phyloP scores from a whole-genome alignment of 2,329 filamentous ascomycete genomes.

The Sarocladiaceae sp. region DNA sequence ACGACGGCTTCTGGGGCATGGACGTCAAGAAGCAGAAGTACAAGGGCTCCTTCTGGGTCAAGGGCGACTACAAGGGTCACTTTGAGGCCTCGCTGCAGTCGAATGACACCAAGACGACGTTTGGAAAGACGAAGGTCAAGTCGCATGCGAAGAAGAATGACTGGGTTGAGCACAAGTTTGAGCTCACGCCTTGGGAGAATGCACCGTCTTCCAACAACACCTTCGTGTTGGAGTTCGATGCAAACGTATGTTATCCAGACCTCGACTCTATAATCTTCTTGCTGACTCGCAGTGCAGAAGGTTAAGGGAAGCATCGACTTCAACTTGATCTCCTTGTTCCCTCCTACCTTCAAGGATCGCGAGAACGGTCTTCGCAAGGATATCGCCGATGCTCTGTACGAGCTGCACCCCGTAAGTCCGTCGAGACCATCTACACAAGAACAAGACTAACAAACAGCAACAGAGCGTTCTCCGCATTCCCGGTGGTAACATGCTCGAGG shows the following conservation, averaged over 20 bases:
- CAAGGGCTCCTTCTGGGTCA: conserved; percentile 47
- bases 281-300: background rate
- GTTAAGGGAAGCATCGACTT: conserved; percentile 36
- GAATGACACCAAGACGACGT: conserved; percentile 35
- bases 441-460: background rate
- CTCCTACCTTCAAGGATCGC: conserved; percentile 51
- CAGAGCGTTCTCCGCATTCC: conserved; percentile 57
- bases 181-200: conserved; percentile 34
- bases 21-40: conserved; percentile 42
- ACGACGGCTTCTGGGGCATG: conserved; percentile 54
- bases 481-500: conserved; percentile 57
- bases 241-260: conserved; percentile 14
- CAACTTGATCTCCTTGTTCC: conserved; percentile 53
- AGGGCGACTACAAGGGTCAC: conserved; percentile 38
- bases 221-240: conserved; percentile 47
- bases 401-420: conserved; percentile 39
- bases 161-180: conserved; percentile 46
- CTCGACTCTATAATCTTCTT: background rate
- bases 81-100: conserved; percentile 43
- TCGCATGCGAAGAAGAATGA: conserved; percentile 32
- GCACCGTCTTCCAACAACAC: conserved; percentile 51
- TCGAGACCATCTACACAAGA: background rate
- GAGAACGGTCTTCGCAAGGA: conserved; percentile 53
- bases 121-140: conserved; percentile 39
- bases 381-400: conserved; percentile 45